These are phyloP conservation scores for Neohortaea acidophila DNA, from an alignment of 495 filamentous ascomycete genomes.

Conservation along the genomic window DNA sequence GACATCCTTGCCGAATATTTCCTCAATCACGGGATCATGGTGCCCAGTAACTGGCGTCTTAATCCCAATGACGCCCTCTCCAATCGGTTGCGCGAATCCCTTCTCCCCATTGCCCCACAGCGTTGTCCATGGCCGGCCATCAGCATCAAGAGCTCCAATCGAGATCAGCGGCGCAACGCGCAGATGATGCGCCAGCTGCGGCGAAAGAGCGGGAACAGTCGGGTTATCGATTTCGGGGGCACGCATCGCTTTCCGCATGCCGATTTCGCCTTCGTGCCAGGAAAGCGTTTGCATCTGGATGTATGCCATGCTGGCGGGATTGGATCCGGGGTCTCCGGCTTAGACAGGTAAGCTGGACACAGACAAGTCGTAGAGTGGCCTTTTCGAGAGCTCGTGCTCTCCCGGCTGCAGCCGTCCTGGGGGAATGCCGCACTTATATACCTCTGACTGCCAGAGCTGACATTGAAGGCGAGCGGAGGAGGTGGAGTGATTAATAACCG, in stretches of 20 bases:
- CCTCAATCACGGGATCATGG: constrained; percentile 50
- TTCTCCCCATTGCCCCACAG: constrained; percentile 51
- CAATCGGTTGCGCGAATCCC: constrained; percentile 47
- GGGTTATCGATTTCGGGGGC: constrained; percentile 43
- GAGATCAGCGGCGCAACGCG: constrained; percentile 47
- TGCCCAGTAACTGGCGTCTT: constrained; percentile 39
- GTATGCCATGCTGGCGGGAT: constrained; percentile 29
- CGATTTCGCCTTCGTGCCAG: constrained; percentile 40
- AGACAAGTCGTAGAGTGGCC: too few relatives aligned
- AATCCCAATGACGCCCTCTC: constrained; percentile 42
- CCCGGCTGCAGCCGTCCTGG: too few relatives aligned
- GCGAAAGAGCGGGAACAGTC: constrained; percentile 40
- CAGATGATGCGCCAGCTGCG: constrained; percentile 38
- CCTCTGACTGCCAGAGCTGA: too few relatives aligned
- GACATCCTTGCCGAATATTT: constrained; percentile 31
- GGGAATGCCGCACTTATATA: too few relatives aligned
- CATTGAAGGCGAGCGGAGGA: too few relatives aligned
- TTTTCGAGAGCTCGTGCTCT: too few relatives aligned
- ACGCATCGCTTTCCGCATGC: constrained; percentile 33
- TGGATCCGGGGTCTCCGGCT: too few relatives aligned
- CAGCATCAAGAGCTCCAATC: constrained; percentile 48
- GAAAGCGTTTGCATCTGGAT: constrained; percentile 28
- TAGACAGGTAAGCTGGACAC: too few relatives aligned
- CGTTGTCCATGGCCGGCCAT: constrained; percentile 56
- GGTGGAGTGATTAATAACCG: too few relatives aligned